phyloP scores from a whole-genome alignment of 768 basidiomycete species.

The Calocybe gangraenosa region DNA sequence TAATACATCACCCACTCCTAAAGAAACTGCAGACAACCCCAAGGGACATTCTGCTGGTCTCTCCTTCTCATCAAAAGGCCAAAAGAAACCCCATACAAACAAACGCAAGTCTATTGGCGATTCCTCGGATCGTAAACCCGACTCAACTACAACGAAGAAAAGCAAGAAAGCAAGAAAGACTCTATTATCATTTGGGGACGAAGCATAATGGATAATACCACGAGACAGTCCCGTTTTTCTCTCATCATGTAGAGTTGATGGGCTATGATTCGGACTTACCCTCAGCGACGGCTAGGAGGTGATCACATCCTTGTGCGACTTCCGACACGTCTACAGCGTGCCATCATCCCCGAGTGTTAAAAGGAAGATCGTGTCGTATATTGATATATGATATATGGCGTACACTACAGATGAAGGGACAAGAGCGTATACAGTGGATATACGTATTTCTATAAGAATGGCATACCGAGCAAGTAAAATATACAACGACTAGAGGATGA shows the following conservation, averaged over 20 bases:
- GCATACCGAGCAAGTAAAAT: background rate
- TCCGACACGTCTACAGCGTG: too few species aligned
- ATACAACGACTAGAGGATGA: background rate
- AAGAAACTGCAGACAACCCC: constrained; percentile 6
- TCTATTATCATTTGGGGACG: constrained; percentile 57
- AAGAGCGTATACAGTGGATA: too few species aligned
- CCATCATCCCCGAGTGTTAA: too few species aligned
- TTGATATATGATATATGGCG: too few species aligned
- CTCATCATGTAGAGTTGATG: too few species aligned
- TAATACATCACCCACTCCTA: constrained; percentile 11
- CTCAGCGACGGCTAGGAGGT: too few species aligned
- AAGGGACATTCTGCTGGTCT: constrained; percentile 27
- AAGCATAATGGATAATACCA: constrained; percentile 38
- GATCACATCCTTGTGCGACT: too few species aligned
- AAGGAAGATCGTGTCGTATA: too few species aligned
- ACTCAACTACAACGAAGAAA: constrained; percentile 45
- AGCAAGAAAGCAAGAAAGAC: constrained; percentile 46
- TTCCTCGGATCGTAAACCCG: constrained; percentile 24
- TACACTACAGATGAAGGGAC: too few species aligned
- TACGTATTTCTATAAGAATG: too few species aligned
- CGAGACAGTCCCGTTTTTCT: too few species aligned
- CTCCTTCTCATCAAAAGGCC: constrained; percentile 39
- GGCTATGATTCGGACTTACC: too few species aligned
- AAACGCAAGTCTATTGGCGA: constrained; percentile 38
- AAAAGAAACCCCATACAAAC: constrained; percentile 22